A percentile compares a stretch with the other conserved stretches of the same genome.
Evolutionary conservation across 768 basidiomycete genomes (phyloP).

Genomic region (Russula sp.): DNA sequence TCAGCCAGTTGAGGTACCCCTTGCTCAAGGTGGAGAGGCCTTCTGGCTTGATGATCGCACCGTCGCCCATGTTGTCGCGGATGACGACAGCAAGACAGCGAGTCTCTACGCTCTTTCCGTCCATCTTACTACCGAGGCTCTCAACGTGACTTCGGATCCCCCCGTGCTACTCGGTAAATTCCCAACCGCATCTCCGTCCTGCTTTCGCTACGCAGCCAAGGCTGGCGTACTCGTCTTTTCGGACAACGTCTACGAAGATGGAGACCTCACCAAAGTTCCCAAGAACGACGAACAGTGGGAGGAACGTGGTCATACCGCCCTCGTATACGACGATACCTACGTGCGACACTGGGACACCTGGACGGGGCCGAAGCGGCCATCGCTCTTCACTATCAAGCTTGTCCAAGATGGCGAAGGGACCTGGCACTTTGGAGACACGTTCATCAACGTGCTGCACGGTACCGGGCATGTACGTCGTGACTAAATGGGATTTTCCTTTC

Average conservation of each 20-base stretch:
- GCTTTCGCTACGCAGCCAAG: conserved; percentile 60
- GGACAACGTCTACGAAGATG: conserved; percentile 73
- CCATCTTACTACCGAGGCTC: conserved; percentile 35
- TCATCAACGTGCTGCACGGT: conserved; percentile 55
- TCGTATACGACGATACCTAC: conserved; percentile 43
- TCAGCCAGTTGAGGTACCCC: conserved; percentile 50
- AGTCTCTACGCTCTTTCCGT: conserved; percentile 58
- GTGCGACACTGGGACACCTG: conserved; percentile 59
- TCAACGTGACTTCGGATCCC: conserved; percentile 34
- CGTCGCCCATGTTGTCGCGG: conserved; percentile 60
- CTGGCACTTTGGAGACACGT: conserved; percentile 50
- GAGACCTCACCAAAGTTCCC: conserved; percentile 59
- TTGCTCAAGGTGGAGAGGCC: conserved; percentile 62
- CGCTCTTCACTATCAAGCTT: conserved; percentile 67
- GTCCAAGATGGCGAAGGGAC: conserved; percentile 40
- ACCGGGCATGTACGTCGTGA: conserved; percentile 56
- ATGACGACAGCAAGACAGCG: conserved; percentile 44
- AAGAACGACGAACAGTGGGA: conserved; percentile 68
- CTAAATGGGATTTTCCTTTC: background rate
- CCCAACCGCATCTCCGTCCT: conserved; percentile 59
- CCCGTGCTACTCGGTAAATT: conserved; percentile 53
- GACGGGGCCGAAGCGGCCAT: conserved; percentile 61
- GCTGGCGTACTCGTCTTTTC: conserved; percentile 75
- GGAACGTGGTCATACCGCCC: conserved; percentile 63
- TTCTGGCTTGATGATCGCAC: conserved; percentile 76